These are phyloP conservation scores for Scutellaria galericulata DNA, from an alignment of 257 asterid genomes.

Conservation along the genomic window DNA sequence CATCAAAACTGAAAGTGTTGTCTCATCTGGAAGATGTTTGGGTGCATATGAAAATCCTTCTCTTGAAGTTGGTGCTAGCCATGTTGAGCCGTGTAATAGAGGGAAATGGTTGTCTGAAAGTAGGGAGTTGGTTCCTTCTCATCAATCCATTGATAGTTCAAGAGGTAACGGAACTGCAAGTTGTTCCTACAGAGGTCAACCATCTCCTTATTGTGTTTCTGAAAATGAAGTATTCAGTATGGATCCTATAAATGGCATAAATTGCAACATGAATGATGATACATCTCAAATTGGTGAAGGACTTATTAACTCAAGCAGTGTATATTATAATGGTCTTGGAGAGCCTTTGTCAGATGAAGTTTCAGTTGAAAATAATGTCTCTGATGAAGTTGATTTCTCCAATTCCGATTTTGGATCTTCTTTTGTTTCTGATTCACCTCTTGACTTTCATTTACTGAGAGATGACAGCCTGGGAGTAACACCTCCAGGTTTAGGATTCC, in stretches of 20 bases:
- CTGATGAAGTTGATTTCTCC: slow-evolving; percentile 57
- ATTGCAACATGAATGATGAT: slow-evolving; percentile 36
- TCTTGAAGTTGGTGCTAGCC: slow-evolving; percentile 41
- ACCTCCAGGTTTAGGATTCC: slow-evolving; percentile 56
- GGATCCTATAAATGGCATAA: slow-evolving; percentile 36
- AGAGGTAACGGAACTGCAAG: slow-evolving; percentile 55
- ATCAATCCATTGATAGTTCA: slow-evolving; percentile 35
- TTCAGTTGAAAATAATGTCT: slow-evolving; percentile 56
- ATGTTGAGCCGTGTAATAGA: slow-evolving; percentile 46
- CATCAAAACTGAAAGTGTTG: slow-evolving; percentile 45
- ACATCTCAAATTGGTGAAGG: slow-evolving; percentile 43
- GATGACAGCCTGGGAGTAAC: slow-evolving; percentile 46
- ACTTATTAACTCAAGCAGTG: slow-evolving; percentile 35
- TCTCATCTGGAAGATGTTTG: slow-evolving; percentile 48
- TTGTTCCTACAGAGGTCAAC: slow-evolving; percentile 54
- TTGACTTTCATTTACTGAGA: slow-evolving; percentile 43
- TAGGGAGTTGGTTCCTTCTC: slow-evolving; percentile 56
- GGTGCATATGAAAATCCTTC: slow-evolving; percentile 43
- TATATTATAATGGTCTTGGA: slow-evolving; percentile 40
- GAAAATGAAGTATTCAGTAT: slow-evolving; percentile 38
- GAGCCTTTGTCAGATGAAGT: slow-evolving; percentile 56
- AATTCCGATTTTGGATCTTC: slow-evolving; percentile 64
- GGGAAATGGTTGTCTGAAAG: slow-evolving; percentile 58
- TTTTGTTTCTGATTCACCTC: slow-evolving; percentile 53
- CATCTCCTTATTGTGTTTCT: slow-evolving; percentile 40